A percentile compares a stretch with the other conserved stretches of the same genome.
Conservation (phyloP, 768 basidiomycete species). For the Pisolithus orientalis region DNA sequence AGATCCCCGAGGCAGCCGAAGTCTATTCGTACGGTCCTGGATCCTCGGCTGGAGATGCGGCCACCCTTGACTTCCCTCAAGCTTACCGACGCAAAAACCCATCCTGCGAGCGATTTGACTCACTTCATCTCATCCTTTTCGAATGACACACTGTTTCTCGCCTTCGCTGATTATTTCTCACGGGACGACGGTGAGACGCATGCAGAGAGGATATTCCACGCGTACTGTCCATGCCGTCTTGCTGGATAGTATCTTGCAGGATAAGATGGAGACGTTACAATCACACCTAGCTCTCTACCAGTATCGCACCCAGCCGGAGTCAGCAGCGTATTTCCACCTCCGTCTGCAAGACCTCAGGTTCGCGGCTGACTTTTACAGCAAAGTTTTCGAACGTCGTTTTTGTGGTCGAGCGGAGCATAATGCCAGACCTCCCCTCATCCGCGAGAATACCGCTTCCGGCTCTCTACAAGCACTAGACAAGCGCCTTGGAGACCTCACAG, state of each 20-base stretch:
- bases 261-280: conserved; percentile 76
- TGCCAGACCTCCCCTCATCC: conserved; percentile 57
- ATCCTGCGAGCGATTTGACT: conserved; percentile 68
- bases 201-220: conserved; percentile 56
- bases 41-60: conserved; percentile 76
- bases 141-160: conserved; percentile 70
- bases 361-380: conserved; percentile 69
- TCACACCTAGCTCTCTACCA: conserved; percentile 68
- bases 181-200: conserved; percentile 53
- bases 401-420: conserved; percentile 67
- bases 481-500: conserved; percentile 40
- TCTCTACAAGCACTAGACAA: conserved; percentile 58
- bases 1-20: conserved; percentile 89
- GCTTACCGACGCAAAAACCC: conserved; percentile 57
- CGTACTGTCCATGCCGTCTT: conserved; percentile 71
- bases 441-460: conserved; percentile 66
- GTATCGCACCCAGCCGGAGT: conserved; percentile 55
- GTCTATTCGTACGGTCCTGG: conserved; percentile 88
- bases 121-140: conserved; percentile 87
- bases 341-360: conserved; percentile 70
- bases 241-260: conserved; percentile 85
- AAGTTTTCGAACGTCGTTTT: conserved; percentile 68
- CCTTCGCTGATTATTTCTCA: conserved; percentile 77
- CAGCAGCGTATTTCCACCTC: conserved; percentile 57
- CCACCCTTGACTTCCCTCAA: conserved; percentile 80